Conservation (phyloP, 139 green algal species). For the Deuterostichococcus epilithicus region DNA sequence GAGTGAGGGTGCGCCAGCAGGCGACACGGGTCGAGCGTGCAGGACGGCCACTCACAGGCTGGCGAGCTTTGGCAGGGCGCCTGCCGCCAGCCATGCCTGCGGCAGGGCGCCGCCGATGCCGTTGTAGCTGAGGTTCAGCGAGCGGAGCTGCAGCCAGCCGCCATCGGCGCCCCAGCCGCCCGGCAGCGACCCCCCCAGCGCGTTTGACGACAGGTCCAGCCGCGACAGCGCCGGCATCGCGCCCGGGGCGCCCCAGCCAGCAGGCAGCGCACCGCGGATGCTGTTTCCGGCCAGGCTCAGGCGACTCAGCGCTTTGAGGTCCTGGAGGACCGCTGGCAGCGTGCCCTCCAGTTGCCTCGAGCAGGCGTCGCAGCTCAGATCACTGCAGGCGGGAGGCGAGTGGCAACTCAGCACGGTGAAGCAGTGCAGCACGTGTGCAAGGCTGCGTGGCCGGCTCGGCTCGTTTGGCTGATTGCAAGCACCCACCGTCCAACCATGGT, state of each 20-base stretch:
- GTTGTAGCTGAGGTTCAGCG: neutral
- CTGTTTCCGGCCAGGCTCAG: neutral
- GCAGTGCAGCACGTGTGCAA: too few species aligned
- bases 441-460: too few species aligned
- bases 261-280: neutral
- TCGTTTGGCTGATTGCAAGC: too few species aligned
- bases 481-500: too few species aligned
- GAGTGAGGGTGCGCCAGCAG: too few species aligned
- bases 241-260: neutral
- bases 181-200: neutral
- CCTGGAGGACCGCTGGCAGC: neutral
- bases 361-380: neutral
- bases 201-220: neutral
- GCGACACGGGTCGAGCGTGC: too few species aligned
- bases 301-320: neutral
- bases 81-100: neutral
- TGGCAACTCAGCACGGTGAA: too few species aligned
- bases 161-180: neutral
- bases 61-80: neutral
- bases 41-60: slow-evolving; percentile 5
- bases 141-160: neutral
- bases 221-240: neutral
- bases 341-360: neutral
- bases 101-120: neutral
- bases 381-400: too few species aligned